phyloP scores from a whole-genome alignment of 768 basidiomycete genomes.

The Polyporus arcularius region DNA sequence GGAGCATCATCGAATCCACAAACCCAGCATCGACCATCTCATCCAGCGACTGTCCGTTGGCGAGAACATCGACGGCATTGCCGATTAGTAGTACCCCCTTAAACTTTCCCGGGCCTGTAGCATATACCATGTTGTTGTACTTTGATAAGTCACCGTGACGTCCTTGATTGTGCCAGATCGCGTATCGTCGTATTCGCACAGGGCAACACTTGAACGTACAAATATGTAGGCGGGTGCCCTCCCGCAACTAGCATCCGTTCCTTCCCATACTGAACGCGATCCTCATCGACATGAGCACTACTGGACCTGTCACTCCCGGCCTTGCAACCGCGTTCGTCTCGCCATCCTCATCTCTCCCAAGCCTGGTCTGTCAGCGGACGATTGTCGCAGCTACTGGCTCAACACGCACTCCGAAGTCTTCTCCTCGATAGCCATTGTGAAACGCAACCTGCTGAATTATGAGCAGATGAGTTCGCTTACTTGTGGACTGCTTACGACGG shows the following conservation, averaged over 20 bases:
- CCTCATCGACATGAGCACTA: too few species aligned
- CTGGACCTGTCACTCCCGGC: too few species aligned
- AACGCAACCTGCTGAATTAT: slow-evolving; percentile 8
- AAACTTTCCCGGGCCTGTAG: background rate
- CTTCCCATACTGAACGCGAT: background rate
- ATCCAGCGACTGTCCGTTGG: slow-evolving; percentile 62
- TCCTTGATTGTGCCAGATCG: too few species aligned
- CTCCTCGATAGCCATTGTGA: slow-evolving; percentile 2
- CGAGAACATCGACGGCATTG: slow-evolving; percentile 46
- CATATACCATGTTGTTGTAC: background rate
- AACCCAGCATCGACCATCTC: slow-evolving; percentile 81
- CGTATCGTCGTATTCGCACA: too few species aligned
- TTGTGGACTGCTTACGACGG: too few species aligned
- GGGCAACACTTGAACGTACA: background rate
- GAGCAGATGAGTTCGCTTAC: background rate
- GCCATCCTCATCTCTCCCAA: background rate
- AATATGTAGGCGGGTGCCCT: background rate
- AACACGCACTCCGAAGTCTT: background rate
- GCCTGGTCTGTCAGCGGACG: background rate
- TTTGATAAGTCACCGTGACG: too few species aligned
- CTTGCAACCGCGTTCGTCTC: background rate
- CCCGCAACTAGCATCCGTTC: background rate
- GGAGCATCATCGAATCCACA: slow-evolving; percentile 88
- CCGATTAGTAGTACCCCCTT: slow-evolving; percentile 9
- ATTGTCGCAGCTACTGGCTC: slow-evolving; percentile 2